Conservation (phyloP, 495 filamentous ascomycete species). For the Penicillium goetzii region DNA sequence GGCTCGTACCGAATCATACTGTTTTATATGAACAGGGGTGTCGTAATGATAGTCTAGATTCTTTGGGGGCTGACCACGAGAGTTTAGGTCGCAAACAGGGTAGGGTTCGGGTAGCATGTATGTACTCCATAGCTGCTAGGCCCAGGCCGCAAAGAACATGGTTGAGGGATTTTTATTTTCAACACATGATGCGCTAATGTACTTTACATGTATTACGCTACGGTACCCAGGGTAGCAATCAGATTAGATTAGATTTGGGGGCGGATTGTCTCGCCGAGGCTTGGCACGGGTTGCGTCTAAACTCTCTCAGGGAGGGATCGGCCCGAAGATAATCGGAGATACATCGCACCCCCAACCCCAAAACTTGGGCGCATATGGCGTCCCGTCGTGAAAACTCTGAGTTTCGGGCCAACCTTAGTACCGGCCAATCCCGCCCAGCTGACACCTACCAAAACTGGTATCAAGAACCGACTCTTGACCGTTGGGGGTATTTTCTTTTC, state of each 20-base stretch:
- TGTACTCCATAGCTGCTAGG: neutral
- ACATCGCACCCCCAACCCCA: neutral
- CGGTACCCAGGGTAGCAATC: neutral
- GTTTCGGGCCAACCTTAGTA: neutral
- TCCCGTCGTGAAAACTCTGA: neutral
- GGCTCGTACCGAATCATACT: neutral
- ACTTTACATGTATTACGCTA: neutral
- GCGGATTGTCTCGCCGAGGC: neutral
- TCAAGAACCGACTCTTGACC: neutral
- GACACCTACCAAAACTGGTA: neutral
- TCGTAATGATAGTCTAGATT: neutral
- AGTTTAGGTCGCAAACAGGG: neutral
- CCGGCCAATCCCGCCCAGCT: neutral
- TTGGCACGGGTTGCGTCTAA: neutral
- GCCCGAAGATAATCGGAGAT: neutral
- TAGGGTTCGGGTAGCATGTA: no score
- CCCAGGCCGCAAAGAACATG: neutral
- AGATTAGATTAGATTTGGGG: constrained; percentile 1
- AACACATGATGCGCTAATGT: neutral
- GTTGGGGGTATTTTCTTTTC: neutral
- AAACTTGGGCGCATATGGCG: neutral
- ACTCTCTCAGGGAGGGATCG: neutral
- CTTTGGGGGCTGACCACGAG: neutral
- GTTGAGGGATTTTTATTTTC: neutral
- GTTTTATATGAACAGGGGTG: neutral